Conservation (phyloP, 352 stramenopile species). For the Phytopythium oedochilum region DNA sequence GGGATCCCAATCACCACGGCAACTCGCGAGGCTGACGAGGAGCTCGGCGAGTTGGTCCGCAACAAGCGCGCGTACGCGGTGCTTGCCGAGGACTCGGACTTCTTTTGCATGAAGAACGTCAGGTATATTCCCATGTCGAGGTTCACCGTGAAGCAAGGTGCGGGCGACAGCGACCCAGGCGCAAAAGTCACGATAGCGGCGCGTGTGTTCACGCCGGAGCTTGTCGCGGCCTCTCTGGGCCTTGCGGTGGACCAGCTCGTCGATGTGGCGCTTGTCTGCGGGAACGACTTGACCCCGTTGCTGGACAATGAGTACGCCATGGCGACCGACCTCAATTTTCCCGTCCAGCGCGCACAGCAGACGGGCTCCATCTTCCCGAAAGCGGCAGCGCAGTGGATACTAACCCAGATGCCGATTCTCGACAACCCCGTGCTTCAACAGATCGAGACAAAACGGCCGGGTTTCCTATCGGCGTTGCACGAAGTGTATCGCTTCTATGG, state of each 20-base stretch:
- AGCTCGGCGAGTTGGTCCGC: conserved; percentile 61
- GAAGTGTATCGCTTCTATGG: conserved; percentile 84
- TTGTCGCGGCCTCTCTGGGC: conserved; percentile 57
- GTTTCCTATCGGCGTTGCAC: conserved; percentile 49
- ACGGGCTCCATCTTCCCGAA: conserved; percentile 33
- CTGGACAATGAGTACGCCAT: conserved; percentile 65
- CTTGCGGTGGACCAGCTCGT: conserved; percentile 68
- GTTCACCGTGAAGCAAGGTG: conserved; percentile 21
- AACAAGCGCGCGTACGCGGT: conserved; percentile 49
- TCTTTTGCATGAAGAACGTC: conserved; percentile 76
- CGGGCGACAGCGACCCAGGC: background rate
- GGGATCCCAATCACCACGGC: conserved; percentile 46
- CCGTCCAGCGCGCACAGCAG: conserved; percentile 31
- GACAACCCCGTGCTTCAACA: conserved; percentile 48
- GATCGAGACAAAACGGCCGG: conserved; percentile 34
- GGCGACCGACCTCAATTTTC: conserved; percentile 44
- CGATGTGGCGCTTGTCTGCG: conserved; percentile 80
- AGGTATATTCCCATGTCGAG: conserved; percentile 79
- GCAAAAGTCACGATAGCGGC: conserved; percentile 30
- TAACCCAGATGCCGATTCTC: conserved; percentile 40
- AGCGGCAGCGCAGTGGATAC: conserved; percentile 56
- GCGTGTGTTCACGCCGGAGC: conserved; percentile 64
- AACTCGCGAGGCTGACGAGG: conserved; percentile 70
- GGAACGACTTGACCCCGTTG: conserved; percentile 83
- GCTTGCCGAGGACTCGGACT: conserved; percentile 86